These are phyloP conservation scores for Penicillium janthinellum DNA, from an alignment of 2,329 filamentous ascomycete genomes.

Conservation along the genomic window DNA sequence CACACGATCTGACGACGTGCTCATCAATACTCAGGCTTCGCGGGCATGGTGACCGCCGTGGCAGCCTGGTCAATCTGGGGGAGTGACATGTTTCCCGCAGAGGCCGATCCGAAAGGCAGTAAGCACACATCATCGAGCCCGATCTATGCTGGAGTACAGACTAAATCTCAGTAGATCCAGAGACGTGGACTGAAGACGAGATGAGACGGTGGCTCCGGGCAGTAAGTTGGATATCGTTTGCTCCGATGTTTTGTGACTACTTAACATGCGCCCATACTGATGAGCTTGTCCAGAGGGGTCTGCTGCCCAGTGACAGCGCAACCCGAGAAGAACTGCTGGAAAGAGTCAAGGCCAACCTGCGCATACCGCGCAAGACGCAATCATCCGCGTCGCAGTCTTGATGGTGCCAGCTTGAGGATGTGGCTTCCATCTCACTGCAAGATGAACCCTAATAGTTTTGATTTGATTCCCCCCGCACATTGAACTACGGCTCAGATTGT, in stretches of 20 bases:
- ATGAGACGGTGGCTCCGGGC: conserved; percentile 76
- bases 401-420: background rate
- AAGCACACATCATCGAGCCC: conserved; percentile 26
- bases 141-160: background rate
- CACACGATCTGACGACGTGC: conserved; percentile 14
- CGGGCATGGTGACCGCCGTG: conserved; percentile 77
- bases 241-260: no score
- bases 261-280: background rate
- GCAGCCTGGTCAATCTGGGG: conserved; percentile 86
- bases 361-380: conserved; percentile 41
- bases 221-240: conserved; percentile 56
- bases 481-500: background rate
- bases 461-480: background rate
- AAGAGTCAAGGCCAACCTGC: conserved; percentile 69
- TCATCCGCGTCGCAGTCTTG: conserved; percentile 12
- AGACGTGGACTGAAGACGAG: conserved; percentile 77
- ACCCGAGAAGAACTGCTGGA: conserved; percentile 67
- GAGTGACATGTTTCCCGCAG: conserved; percentile 75
- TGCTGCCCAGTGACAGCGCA: conserved; percentile 61
- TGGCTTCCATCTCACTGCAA: background rate
- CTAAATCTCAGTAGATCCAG: conserved; percentile 54
- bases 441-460: background rate
- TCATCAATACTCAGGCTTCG: conserved; percentile 64
- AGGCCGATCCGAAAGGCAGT: conserved; percentile 76
- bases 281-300: conserved; percentile 56